These are phyloP conservation scores for Biscogniauxia mediterranea DNA, from an alignment of 2,329 filamentous ascomycete species.

Conservation along the genomic window DNA sequence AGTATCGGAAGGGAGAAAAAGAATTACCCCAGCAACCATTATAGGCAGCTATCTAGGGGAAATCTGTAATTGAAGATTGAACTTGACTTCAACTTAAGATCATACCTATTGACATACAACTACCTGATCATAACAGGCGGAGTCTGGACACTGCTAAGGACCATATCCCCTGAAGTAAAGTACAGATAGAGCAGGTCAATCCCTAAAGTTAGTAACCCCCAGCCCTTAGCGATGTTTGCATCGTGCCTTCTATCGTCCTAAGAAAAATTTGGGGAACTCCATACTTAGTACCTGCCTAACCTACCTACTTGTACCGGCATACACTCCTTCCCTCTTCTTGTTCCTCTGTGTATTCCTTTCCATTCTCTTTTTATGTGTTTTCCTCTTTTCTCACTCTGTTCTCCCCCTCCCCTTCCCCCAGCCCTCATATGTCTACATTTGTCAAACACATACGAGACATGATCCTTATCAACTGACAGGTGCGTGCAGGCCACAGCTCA, in stretches of 20 bases:
- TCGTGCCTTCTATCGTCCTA: background rate
- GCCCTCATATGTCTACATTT: background rate
- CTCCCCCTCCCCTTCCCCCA: background rate
- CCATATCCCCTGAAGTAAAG: no score
- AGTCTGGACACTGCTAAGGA: no score
- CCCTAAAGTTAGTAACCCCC: no score
- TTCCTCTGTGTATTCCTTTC: background rate
- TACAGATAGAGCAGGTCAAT: no score
- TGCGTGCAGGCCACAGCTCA: background rate
- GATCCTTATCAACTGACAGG: slow-evolving; percentile 2
- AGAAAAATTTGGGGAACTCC: background rate
- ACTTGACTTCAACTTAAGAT: no score
- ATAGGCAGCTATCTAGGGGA: no score
- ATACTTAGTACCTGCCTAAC: no score
- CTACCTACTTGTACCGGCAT: background rate
- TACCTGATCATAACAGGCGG: no score
- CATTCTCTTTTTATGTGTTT: background rate
- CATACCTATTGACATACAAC: no score
- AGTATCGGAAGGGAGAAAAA: background rate
- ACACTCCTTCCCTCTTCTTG: background rate
- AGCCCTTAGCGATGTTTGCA: background rate
- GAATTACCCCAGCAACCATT: no score
- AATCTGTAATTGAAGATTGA: no score
- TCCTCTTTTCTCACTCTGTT: background rate
- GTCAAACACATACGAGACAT: slow-evolving; percentile 14